phyloP scores from a whole-genome alignment of 2,329 filamentous ascomycete genomes.

The Fulvia fulva region DNA sequence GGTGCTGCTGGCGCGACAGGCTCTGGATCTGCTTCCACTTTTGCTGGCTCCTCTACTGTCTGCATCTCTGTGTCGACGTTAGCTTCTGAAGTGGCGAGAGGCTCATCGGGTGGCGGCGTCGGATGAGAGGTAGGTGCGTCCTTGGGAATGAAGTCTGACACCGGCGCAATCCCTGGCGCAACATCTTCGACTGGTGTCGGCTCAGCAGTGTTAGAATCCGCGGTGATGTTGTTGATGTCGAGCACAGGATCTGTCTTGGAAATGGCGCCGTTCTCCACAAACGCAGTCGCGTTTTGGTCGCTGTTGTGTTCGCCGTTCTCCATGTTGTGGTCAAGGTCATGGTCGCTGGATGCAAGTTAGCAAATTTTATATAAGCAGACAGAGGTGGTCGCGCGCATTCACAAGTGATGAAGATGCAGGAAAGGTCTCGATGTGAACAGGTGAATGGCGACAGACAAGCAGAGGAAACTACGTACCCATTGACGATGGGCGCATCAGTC shows the following conservation, averaged over 20 bases:
- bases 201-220: conserved; percentile 26
- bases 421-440: not conserved
- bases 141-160: conserved; percentile 42
- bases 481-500: conserved; percentile 18
- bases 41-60: conserved; percentile 14
- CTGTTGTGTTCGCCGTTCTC: conserved; percentile 10
- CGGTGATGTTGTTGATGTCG: conserved; percentile 14
- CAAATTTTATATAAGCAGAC: not conserved
- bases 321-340: conserved; percentile 15
- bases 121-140: conserved; percentile 40
- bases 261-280: conserved; percentile 20
- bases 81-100: conserved; percentile 30
- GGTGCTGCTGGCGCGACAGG: conserved; percentile 17
- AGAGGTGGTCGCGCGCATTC: conserved; percentile 6
- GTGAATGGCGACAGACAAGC: conserved; percentile 1
- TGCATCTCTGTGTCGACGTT: conserved; percentile 27
- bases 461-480: conserved; percentile 17
- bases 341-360: conserved; percentile 8
- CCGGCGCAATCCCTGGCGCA: conserved; percentile 42
- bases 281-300: conserved; percentile 22
- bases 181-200: conserved; percentile 39
- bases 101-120: conserved; percentile 41
- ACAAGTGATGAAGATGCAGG: conserved; percentile 1
- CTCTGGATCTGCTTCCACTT: conserved; percentile 11
- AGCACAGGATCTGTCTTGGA: conserved; percentile 20